phyloP scores from a whole-genome alignment of 495 filamentous ascomycete genomes.

The Penicillium pulvis region DNA sequence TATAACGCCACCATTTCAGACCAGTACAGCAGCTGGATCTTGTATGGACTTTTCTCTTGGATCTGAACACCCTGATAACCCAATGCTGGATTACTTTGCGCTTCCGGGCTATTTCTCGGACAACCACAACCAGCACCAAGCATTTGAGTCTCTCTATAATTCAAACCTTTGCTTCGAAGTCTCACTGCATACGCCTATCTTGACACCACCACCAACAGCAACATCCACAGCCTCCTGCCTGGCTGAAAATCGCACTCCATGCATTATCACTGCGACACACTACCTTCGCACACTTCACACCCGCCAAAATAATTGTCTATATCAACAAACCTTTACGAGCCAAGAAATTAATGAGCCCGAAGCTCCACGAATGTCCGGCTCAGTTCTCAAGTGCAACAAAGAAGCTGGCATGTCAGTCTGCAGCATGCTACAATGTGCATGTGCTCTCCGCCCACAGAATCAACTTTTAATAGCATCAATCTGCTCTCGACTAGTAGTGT shows the following conservation, averaged over 20 bases:
- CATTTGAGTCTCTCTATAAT: background rate
- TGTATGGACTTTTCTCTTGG: background rate
- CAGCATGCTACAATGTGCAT: conserved; percentile 15
- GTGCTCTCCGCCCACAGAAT: conserved; percentile 13
- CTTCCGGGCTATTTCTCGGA: background rate
- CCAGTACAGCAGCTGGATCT: background rate
- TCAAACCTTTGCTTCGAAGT: background rate
- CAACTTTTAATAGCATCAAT: conserved; percentile 11
- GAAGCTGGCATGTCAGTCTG: conserved; percentile 12
- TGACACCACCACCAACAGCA: background rate
- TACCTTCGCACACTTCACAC: conserved; percentile 13
- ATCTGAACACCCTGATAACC: background rate
- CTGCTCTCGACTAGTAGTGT: conserved; percentile 5
- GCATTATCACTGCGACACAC: conserved; percentile 12
- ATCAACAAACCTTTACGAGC: background rate
- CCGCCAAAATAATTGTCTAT: conserved; percentile 8
- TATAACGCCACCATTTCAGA: background rate
- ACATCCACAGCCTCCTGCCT: background rate
- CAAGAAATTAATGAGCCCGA: background rate
- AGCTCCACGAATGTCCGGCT: conserved; percentile 12
- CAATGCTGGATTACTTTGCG: background rate
- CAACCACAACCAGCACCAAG: background rate
- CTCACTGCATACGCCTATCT: background rate
- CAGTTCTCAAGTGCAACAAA: conserved; percentile 13
- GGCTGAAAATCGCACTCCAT: conserved; percentile 5